Evolutionary conservation across 73 alveolate species (phyloP), one percentile per base, ranked within the genome.

Genomic region (Paramecium tetraurelia): DNA sequence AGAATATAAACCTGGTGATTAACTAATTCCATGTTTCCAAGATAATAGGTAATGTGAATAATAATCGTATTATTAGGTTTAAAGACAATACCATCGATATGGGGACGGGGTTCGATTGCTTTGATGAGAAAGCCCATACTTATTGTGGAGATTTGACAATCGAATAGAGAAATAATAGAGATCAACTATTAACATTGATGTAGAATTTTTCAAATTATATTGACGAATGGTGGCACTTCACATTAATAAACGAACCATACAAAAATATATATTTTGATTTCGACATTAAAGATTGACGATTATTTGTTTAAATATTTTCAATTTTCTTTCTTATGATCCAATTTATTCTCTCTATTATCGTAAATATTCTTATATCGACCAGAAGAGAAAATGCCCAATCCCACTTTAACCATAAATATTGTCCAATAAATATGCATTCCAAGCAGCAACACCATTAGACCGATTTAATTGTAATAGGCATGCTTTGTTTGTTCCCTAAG

Each of bases 31-130:
- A 10, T 92, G 95, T 86, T 38, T 38, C 22, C n/a, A 31, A 20
- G 58, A 57, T 5, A 40, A 46, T 58, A 53, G 69, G 69, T 53
- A 53, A 1, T 40, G 4, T 18, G 4, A 53, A 53, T 5, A 5
- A 7, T 1, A 53, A 18, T 8, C 18, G 1, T 27, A 53, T 18
- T n/a, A 18, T 53, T 53, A 80, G 95, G n/a, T 92, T 77, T 75
- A 58, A 58, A 41, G 95, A 92, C 18, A 92, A 80, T 80, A 83
- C 76, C 14, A 21, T 83, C 22, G 93, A 92, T 40, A 70, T 92
- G 86, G 95, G 95, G 16, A 92, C 95, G 6, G 95, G 95, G 2
- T 92, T 92, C 18, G 95, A 92, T 31, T 92, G 95, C 43, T 75
- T 92, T 63, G 93, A 77, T 59, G 59, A 31, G 21, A 57, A 70